phyloP scores from a whole-genome alignment of 1,284 basidiomycete genomes.

The Melampsora occidentalis region DNA sequence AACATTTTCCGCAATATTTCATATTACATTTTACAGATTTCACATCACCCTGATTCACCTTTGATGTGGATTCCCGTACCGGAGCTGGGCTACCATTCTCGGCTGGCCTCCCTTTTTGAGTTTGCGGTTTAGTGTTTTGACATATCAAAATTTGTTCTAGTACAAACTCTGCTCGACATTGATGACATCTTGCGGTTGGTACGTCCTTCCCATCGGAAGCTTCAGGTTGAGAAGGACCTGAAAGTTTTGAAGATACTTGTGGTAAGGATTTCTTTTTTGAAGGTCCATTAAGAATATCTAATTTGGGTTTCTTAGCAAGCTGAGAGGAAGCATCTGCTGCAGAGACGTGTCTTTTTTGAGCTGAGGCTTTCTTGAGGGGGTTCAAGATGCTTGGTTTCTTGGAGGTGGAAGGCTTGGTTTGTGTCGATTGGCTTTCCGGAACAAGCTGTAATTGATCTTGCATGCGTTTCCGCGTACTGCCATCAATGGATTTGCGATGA shows the following conservation, averaged over 20 bases:
- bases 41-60: not conserved
- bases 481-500: not conserved
- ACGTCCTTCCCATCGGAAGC: not conserved
- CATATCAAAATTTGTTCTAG: slow-evolving; percentile 28
- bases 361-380: not conserved
- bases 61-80: not conserved
- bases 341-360: slow-evolving; percentile 4
- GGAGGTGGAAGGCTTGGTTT: not conserved
- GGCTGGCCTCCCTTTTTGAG: not conserved
- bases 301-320: not conserved
- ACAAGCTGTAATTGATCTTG: too few relatives aligned
- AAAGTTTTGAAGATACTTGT: not conserved
- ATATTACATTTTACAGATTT: slow-evolving; percentile 10
- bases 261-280: not conserved
- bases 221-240: not conserved
- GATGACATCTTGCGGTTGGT: slow-evolving; percentile 21
- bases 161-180: slow-evolving; percentile 26
- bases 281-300: not conserved
- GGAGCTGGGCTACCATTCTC: slow-evolving; percentile 6
- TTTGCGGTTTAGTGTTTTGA: slow-evolving; percentile 11
- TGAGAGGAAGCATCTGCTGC: slow-evolving; percentile 2
- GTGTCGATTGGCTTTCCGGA: not conserved
- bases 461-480: not conserved
- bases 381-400: not conserved
- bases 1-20: slow-evolving; percentile 33